phyloP scores from a whole-genome alignment of 352 stramenopile genomes.

The Hyaloperonospora arabidopsidis region DNA sequence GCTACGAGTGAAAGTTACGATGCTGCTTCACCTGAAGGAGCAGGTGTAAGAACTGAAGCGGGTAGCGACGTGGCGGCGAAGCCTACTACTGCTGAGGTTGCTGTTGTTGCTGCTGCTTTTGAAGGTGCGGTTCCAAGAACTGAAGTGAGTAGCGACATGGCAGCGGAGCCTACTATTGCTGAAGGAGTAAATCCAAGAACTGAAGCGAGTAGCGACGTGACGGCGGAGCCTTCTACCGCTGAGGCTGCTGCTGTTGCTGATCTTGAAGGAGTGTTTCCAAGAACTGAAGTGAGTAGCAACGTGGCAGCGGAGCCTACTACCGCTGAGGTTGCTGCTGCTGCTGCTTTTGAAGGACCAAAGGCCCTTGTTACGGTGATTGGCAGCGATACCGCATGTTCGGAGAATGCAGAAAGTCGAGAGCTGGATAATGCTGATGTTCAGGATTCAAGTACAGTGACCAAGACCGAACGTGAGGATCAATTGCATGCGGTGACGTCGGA shows the following conservation, averaged over 20 bases:
- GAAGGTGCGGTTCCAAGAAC: background rate
- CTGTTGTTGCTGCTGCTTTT: too few species aligned
- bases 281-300: background rate
- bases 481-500: conserved; percentile 3
- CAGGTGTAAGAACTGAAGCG: too few species aligned
- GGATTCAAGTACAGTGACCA: conserved; percentile 8
- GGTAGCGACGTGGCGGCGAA: too few species aligned
- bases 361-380: background rate
- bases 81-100: too few species aligned
- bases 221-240: too few species aligned
- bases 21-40: background rate
- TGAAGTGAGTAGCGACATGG: background rate
- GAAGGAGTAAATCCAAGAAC: too few species aligned
- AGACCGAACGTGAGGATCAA: conserved; percentile 24
- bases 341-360: conserved; percentile 2
- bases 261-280: background rate
- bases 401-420: background rate
- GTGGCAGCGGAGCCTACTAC: background rate
- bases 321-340: background rate
- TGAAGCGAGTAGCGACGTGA: too few species aligned
- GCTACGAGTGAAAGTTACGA: conserved; percentile 7
- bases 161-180: background rate
- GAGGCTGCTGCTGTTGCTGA: too few species aligned
- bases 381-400: background rate
- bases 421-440: conserved; percentile 4